A percentile compares a stretch with the other conserved stretches of the same genome.
Conservation (phyloP, 129 eudicot genomes). For the Erigeron canadensis region DNA sequence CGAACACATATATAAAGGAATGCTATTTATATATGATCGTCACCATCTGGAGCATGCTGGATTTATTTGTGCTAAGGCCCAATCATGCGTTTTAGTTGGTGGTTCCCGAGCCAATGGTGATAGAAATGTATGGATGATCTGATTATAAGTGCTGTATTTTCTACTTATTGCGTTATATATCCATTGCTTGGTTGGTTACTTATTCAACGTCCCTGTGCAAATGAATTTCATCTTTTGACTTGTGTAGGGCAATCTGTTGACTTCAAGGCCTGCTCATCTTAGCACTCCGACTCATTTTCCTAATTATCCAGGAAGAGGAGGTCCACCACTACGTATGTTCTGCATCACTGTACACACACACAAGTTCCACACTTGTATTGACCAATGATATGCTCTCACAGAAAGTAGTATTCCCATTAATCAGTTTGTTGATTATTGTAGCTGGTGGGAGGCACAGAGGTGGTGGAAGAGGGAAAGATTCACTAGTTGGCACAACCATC, state of each 20-base stretch:
- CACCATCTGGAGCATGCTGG: constrained; percentile 99
- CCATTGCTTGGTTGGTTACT: neutral
- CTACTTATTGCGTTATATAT: neutral
- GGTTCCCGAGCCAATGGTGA: constrained; percentile 75
- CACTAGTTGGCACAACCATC: constrained; percentile 54
- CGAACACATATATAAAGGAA: constrained; percentile 72
- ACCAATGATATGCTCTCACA: too few relatives aligned
- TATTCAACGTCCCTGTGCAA: neutral
- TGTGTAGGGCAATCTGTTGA: constrained; percentile 53
- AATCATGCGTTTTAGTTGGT: constrained; percentile 74
- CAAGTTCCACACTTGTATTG: too few relatives aligned
- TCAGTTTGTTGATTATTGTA: constrained; percentile 18
- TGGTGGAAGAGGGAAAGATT: constrained; percentile 74
- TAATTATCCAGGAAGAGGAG: constrained; percentile 70
- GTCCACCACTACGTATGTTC: constrained; percentile 61
- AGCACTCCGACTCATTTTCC: constrained; percentile 60
- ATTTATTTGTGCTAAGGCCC: constrained; percentile 86
- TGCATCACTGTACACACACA: neutral
- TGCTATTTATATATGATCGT: constrained; percentile 76
- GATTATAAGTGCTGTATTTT: neutral
- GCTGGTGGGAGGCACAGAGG: constrained; percentile 90
- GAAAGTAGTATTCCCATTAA: neutral
- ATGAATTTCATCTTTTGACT: neutral
- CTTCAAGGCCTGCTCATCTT: constrained; percentile 52
- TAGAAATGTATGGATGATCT: constrained; percentile 56